Evolutionary conservation across 768 basidiomycete genomes (phyloP).

Genomic region (Wakefieldia striispora): DNA sequence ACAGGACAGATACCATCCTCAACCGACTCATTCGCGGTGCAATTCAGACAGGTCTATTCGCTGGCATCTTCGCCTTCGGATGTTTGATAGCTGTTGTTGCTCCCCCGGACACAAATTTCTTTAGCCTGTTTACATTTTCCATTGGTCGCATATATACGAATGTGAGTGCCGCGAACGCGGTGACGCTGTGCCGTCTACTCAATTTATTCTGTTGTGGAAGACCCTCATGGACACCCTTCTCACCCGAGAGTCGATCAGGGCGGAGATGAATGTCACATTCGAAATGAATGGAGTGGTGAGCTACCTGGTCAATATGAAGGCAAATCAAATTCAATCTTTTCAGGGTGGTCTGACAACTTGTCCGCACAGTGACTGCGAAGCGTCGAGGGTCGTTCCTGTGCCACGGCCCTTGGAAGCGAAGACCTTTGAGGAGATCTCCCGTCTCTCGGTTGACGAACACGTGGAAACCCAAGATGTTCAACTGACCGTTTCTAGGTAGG

Average conservation of each 20-base stretch:
- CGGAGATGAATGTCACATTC: no score
- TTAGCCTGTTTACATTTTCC: slow-evolving; percentile 38
- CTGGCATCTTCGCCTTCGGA: slow-evolving; percentile 46
- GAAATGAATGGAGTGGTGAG: no score
- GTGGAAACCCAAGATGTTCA: no score
- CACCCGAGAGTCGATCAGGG: neutral
- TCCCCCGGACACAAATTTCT: slow-evolving; percentile 32
- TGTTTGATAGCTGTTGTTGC: slow-evolving; percentile 41
- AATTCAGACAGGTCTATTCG: slow-evolving; percentile 52
- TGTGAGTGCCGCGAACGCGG: slow-evolving; percentile 25
- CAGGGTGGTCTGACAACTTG: no score
- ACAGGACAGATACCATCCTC: slow-evolving; percentile 49
- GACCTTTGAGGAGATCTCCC: no score
- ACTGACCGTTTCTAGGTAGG: no score
- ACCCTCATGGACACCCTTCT: slow-evolving; percentile 2
- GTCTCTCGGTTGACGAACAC: no score
- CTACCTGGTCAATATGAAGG: no score
- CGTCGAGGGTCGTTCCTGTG: no score
- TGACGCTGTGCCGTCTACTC: neutral
- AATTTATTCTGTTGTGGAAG: neutral
- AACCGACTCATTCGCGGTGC: slow-evolving; percentile 53
- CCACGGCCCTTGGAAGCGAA: no score
- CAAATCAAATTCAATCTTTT: no score
- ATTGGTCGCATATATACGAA: slow-evolving; percentile 44
- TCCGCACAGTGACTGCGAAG: no score